Conservation (phyloP, 2,329 filamentous ascomycete species). For the Elsinoe fawcettii region DNA sequence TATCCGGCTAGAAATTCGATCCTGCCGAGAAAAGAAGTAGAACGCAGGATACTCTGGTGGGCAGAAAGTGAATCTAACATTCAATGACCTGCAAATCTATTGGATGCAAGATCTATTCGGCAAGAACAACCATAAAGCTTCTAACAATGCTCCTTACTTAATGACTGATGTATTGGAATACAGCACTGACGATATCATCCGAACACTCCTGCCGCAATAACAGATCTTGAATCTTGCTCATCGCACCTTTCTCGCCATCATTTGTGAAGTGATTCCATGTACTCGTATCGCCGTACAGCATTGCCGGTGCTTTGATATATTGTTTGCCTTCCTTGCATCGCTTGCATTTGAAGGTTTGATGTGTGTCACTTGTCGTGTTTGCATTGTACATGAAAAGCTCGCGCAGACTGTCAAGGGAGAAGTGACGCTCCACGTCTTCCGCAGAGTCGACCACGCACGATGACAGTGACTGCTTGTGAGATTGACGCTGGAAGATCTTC, state of each 20-base stretch:
- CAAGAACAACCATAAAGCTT: background rate
- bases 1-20: too few species aligned
- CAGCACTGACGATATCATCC: slow-evolving; percentile 76
- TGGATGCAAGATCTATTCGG: background rate
- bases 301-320: slow-evolving; percentile 80
- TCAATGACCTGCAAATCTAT: background rate
- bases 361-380: slow-evolving; percentile 82
- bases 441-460: slow-evolving; percentile 94
- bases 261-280: slow-evolving; percentile 99
- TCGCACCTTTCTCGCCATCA: slow-evolving; percentile 50
- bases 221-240: slow-evolving; percentile 83
- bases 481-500: slow-evolving; percentile 98
- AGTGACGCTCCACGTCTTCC: slow-evolving; percentile 95
- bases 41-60: too few species aligned
- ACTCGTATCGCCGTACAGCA: slow-evolving; percentile 96
- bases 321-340: slow-evolving; percentile 77
- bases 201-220: slow-evolving; percentile 76
- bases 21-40: too few species aligned
- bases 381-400: slow-evolving; percentile 91
- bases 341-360: slow-evolving; percentile 98
- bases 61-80: background rate
- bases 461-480: slow-evolving; percentile 93
- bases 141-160: slow-evolving; percentile 28
- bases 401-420: slow-evolving; percentile 79
- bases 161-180: slow-evolving; percentile 98